Conservation (phyloP, 1,284 basidiomycete genomes). For the Xanthoconium separans region DNA sequence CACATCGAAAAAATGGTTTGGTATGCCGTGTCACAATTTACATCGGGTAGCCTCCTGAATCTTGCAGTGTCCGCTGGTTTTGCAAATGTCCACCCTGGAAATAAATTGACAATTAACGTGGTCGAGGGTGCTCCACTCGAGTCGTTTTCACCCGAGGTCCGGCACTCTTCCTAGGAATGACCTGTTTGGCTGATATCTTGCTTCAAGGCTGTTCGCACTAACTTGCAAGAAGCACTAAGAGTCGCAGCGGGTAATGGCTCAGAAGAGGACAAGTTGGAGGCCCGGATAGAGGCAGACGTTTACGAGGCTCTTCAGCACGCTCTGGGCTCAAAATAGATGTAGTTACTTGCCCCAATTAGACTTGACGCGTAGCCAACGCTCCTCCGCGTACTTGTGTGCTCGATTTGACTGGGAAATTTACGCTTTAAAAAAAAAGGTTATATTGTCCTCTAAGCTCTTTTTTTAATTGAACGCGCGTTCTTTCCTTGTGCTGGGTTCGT, state of each 20-base stretch:
- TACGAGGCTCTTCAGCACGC: constrained; percentile 94
- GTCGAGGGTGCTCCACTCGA: constrained; percentile 96
- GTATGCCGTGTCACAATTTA: constrained; percentile 50
- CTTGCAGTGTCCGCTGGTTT: constrained; percentile 90
- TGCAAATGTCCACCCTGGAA: constrained; percentile 97
- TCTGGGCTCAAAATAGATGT: constrained; percentile 55
- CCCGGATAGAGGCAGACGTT: constrained; percentile 93
- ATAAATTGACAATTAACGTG: constrained; percentile 94
- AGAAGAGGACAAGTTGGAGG: constrained; percentile 93
- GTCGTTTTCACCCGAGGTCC: constrained; percentile 83
- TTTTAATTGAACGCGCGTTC: not conserved
- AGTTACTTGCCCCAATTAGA: constrained; percentile 14
- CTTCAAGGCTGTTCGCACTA: constrained; percentile 81
- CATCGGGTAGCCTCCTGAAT: constrained; percentile 10
- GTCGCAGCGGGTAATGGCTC: constrained; percentile 82
- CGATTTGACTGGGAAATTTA: not conserved
- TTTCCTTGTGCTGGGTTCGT: not conserved
- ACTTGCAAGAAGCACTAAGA: constrained; percentile 87
- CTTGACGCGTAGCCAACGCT: not conserved
- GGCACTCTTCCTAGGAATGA: not conserved
- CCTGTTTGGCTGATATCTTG: constrained; percentile 12
- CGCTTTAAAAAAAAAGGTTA: not conserved
- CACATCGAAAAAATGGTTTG: constrained; percentile 91
- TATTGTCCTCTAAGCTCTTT: not conserved
- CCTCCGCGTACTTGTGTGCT: not conserved